These are phyloP conservation scores for Zygotorulaspora chibaensis DNA, from an alignment of 805 yeast genomes.

Conservation along the genomic window DNA sequence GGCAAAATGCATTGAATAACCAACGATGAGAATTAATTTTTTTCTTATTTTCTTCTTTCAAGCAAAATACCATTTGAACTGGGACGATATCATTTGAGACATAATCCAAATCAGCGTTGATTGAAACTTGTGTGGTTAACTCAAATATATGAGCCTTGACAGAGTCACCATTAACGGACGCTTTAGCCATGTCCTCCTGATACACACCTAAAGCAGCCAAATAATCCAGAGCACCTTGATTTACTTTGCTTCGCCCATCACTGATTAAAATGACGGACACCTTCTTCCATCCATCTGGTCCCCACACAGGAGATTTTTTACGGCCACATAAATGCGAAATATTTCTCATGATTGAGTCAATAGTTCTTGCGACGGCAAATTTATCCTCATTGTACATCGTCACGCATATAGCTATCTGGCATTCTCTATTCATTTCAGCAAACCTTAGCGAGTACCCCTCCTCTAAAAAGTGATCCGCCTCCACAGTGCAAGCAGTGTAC, in stretches of 20 bases:
- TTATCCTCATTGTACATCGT: slow-evolving; percentile 99
- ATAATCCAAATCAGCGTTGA: slow-evolving; percentile 84
- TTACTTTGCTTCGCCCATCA: slow-evolving; percentile 90
- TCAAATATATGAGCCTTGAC: slow-evolving; percentile 94
- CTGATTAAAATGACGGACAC: slow-evolving; percentile 87
- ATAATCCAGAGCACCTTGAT: slow-evolving; percentile 78
- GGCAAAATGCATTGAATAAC: slow-evolving; percentile 94
- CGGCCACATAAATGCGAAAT: slow-evolving; percentile 83
- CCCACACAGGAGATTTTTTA: slow-evolving; percentile 84
- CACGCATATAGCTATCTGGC: slow-evolving; percentile 85
- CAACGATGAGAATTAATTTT: slow-evolving; percentile 97
- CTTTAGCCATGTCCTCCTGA: slow-evolving; percentile 96
- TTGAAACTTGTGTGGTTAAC: slow-evolving; percentile 90
- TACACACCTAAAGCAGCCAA: slow-evolving; percentile 94
- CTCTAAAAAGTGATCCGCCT: slow-evolving; percentile 76
- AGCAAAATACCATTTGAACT: slow-evolving; percentile 86
- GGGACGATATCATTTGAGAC: slow-evolving; percentile 91
- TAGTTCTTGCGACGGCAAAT: slow-evolving; percentile 79
- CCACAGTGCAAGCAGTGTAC: slow-evolving; percentile 93
- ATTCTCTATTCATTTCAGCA: slow-evolving; percentile 81
- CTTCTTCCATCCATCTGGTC: slow-evolving; percentile 94
- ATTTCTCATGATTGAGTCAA: slow-evolving; percentile 92
- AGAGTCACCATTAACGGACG: slow-evolving; percentile 83
- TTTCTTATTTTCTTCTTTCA: slow-evolving; percentile 87
- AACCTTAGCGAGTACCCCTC: slow-evolving; percentile 85